Conservation (phyloP, 805 yeast species). For the Metschnikowia baotianmanensis region DNA sequence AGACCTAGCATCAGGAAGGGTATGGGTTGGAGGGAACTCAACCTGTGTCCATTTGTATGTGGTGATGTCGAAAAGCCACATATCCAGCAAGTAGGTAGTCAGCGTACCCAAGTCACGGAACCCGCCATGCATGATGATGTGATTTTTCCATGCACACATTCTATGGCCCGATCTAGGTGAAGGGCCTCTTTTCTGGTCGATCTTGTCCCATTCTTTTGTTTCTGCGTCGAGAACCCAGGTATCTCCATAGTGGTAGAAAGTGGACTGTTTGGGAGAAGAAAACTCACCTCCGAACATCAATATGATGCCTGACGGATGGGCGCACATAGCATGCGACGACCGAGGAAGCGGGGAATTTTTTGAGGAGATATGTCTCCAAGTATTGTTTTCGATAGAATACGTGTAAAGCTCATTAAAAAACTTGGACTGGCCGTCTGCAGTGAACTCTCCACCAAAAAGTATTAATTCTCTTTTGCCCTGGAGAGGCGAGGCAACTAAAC, state of each 20-base stretch:
- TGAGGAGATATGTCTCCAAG: slow-evolving; percentile 77
- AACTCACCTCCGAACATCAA: slow-evolving; percentile 95
- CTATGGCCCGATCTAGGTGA: slow-evolving; percentile 90
- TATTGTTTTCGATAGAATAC: slow-evolving; percentile 71
- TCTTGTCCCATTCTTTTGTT: slow-evolving; percentile 85
- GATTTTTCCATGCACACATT: slow-evolving; percentile 89
- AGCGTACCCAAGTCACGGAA: slow-evolving; percentile 84
- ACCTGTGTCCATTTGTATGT: slow-evolving; percentile 89
- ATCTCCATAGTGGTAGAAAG: slow-evolving; percentile 95
- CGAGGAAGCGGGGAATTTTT: slow-evolving; percentile 90
- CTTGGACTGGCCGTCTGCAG: slow-evolving; percentile 49
- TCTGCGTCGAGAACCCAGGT: slow-evolving; percentile 89
- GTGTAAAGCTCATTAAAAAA: slow-evolving; percentile 81
- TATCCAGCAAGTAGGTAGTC: slow-evolving; percentile 78
- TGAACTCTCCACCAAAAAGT: slow-evolving; percentile 86
- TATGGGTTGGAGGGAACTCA: slow-evolving; percentile 78
- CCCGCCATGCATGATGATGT: slow-evolving; percentile 83
- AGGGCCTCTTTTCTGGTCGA: slow-evolving; percentile 76
- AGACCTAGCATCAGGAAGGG: slow-evolving; percentile 85
- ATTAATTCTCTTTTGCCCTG: slow-evolving; percentile 76
- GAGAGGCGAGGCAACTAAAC: slow-evolving; percentile 71
- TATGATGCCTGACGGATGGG: slow-evolving; percentile 86
- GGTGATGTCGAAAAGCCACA: slow-evolving; percentile 91
- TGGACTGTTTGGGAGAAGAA: slow-evolving; percentile 91
- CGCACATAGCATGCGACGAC: slow-evolving; percentile 90